Conservation (phyloP, 345 rosid genomes). For the Eucalyptus curtisii region DNA sequence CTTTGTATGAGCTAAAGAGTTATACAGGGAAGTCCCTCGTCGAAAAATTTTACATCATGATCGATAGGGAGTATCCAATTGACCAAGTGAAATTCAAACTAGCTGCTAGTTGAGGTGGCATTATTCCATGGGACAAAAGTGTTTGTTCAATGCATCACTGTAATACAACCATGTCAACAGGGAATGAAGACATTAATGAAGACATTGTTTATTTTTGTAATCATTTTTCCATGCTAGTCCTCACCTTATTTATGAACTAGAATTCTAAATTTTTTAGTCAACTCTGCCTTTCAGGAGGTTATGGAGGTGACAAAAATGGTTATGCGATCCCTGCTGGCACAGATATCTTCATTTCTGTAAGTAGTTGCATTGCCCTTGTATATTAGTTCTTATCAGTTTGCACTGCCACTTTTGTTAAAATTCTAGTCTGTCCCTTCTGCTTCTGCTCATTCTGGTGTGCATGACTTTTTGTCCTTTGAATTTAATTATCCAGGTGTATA, state of each 20-base stretch:
- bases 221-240: background rate
- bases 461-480: background rate
- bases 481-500: constrained; percentile 45
- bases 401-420: background rate
- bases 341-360: constrained; percentile 81
- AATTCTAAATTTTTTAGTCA: background rate
- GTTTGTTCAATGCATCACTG: background rate
- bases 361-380: background rate
- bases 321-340: constrained; percentile 72
- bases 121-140: background rate
- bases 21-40: background rate
- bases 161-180: background rate
- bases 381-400: background rate
- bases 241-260: background rate
- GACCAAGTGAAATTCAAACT: background rate
- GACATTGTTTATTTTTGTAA: background rate
- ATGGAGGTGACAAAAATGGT: constrained; percentile 64
- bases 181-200: background rate
- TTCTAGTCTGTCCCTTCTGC: background rate
- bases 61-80: background rate
- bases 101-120: background rate
- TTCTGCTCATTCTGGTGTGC: background rate
- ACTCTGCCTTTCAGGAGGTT: constrained; percentile 51
- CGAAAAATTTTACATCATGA: background rate
- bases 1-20: background rate